Evolutionary conservation across 2,329 filamentous ascomycete genomes (phyloP).

Genomic region (Alternaria solani): DNA sequence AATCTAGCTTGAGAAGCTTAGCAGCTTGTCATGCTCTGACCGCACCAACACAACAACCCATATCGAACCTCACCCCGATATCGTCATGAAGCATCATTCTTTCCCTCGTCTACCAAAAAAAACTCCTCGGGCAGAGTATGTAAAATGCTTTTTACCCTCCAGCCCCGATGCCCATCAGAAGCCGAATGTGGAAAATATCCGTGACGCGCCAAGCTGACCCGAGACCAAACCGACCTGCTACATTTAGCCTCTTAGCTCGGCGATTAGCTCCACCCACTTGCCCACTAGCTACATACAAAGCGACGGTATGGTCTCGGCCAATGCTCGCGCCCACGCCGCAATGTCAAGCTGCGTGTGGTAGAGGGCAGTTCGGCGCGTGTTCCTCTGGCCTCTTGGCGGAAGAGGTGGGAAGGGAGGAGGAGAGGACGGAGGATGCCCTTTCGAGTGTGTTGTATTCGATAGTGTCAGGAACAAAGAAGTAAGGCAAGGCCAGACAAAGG

Average conservation of each 20-base stretch:
- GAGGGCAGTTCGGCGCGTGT: not conserved
- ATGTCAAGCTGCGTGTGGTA: not conserved
- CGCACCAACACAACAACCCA: not conserved
- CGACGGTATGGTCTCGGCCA: not conserved
- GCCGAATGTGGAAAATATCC: conserved; percentile 5
- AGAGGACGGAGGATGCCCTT: not conserved
- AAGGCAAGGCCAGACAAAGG: not conserved
- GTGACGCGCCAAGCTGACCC: conserved; percentile 1
- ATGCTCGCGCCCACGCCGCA: not conserved
- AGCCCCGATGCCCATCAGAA: not conserved
- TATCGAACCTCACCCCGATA: not conserved
- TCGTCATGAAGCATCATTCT: not conserved
- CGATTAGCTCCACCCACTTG: conserved; percentile 2
- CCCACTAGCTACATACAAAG: not conserved
- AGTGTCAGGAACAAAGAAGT: not conserved
- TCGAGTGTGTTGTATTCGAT: not conserved
- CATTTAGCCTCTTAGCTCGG: conserved; percentile 1
- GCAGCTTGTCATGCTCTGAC: not conserved
- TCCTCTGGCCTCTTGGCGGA: not conserved
- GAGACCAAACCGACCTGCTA: conserved; percentile 10
- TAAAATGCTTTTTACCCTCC: not conserved
- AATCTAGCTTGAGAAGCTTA: not conserved
- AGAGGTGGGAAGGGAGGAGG: not conserved
- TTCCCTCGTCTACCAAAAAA: not conserved
- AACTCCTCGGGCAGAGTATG: not conserved